phyloP scores from a whole-genome alignment of 2,329 filamentous ascomycete species.

The Beauveria australis region DNA sequence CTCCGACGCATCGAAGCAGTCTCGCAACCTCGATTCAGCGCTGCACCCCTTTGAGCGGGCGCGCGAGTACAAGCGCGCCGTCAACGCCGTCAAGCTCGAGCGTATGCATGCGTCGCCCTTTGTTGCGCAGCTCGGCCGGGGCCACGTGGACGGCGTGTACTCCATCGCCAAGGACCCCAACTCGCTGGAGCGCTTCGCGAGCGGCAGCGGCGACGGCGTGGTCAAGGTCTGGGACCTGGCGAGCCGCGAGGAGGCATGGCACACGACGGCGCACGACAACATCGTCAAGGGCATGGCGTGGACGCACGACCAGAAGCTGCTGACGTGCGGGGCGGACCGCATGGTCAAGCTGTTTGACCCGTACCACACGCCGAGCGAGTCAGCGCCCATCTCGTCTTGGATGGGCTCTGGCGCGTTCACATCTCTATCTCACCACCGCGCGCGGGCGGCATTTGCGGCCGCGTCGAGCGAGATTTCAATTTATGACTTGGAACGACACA shows the following conservation, averaged over 20 bases:
- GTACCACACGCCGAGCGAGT: conserved; percentile 61
- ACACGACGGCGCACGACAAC: conserved; percentile 79
- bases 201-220: conserved; percentile 83
- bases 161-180: conserved; percentile 72
- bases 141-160: conserved; percentile 84
- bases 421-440: conserved; percentile 73
- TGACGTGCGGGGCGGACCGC: conserved; percentile 80
- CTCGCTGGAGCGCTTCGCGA: conserved; percentile 66
- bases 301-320: conserved; percentile 74
- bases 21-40: conserved; percentile 71
- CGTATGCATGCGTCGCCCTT: conserved; percentile 76
- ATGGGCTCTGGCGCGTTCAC: conserved; percentile 79
- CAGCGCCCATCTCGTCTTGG: conserved; percentile 74
- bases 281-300: conserved; percentile 88
- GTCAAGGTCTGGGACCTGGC: conserved; percentile 86
- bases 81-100: conserved; percentile 82
- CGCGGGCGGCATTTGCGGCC: conserved; percentile 69
- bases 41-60: conserved; percentile 88
- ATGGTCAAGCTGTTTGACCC: conserved; percentile 89
- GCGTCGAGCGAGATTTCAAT: conserved; percentile 73
- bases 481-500: conserved; percentile 78
- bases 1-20: conserved; percentile 54
- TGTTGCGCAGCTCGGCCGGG: conserved; percentile 74
- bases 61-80: conserved; percentile 55
- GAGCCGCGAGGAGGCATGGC: conserved; percentile 65